Evolutionary conservation across 1,284 basidiomycete genomes (phyloP), one percentile per base, ranked within the genome.

Genomic region (Athelia sp.): DNA sequence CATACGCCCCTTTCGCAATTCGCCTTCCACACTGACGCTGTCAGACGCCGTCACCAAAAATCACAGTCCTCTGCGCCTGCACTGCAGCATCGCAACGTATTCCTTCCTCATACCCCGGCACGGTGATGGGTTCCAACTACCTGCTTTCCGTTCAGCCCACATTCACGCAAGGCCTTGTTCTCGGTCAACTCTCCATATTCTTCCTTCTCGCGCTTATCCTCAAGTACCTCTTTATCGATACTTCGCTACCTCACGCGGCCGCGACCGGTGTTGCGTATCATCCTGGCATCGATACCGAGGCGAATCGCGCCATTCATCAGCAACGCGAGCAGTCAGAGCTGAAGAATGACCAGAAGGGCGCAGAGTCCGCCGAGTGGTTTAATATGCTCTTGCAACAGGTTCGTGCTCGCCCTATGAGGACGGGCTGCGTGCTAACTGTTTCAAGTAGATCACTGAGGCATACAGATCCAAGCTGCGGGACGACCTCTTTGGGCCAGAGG

Each of bases 151-250:
- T 90, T 45, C 81, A 87, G 57, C 89, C 86, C 1, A 91, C 87
- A 2, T 92, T 92, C 65, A 90, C 89, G 0, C 89, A 91, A 62
- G 89, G 89, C 32, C 76, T 92, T 42, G 71, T 92, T 24, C 66
- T 91, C 24, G 89, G 89, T 51, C 89, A 92, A 60, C 69, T 89
- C 29, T 90, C 88, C 31, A 82, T 92, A 54, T 71, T 91, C 46
- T 58, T 82, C 46, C 72, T 92, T 24, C 74, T 91, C 26, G 72
- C 70, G 32, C 69, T 89, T 55, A 74, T 91, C 55, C 79, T 92
- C 66, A 87, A 87, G 62, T 90, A 90, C 62, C 78, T 92, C 43
- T 91, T 91, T 65, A 77, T 92, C 55, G 84, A 90, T 58, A 78
- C 85, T 1, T 73, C 81, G 24, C 13, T 29, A 29, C 26, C 26